Evolutionary conservation across 306 rosid genomes (phyloP).

Genomic region (Psophocarpus tetragonolobus): DNA sequence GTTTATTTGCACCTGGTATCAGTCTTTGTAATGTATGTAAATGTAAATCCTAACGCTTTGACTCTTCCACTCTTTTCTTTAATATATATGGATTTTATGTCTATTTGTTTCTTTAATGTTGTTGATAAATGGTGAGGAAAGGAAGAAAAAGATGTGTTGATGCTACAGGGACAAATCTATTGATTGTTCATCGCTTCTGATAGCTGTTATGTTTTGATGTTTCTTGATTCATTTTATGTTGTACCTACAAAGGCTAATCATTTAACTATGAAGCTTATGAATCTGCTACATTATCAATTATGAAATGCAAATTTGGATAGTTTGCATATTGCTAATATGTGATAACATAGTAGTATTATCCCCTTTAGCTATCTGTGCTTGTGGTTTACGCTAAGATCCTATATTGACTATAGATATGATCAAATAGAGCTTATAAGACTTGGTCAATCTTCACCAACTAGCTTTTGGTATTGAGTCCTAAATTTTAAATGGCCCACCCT

Average conservation of each 20-base stretch:
- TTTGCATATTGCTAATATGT: not conserved
- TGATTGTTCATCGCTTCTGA: constrained; percentile 17
- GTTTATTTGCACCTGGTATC: not conserved
- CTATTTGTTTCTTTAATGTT: constrained; percentile 15
- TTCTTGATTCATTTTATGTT: constrained; percentile 22
- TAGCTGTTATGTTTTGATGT: not conserved
- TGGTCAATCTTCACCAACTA: not conserved
- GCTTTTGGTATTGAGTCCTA: not conserved
- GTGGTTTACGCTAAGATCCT: not conserved
- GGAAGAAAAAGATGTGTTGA: constrained; percentile 1
- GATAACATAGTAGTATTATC: not conserved
- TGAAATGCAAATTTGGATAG: constrained; percentile 10
- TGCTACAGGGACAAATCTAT: not conserved
- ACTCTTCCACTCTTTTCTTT: not conserved
- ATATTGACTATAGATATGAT: not conserved
- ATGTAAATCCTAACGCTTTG: not conserved
- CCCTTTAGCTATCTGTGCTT: not conserved
- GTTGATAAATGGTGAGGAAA: not conserved
- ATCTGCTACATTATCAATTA: not conserved
- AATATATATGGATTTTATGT: constrained; percentile 1
- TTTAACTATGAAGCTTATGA: not conserved
- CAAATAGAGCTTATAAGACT: not conserved
- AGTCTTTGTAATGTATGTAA: not conserved
- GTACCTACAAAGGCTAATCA: not conserved
- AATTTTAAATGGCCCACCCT: not conserved